Conservation (phyloP, 208 protist genomes). For the Angomonas deanei region DNA sequence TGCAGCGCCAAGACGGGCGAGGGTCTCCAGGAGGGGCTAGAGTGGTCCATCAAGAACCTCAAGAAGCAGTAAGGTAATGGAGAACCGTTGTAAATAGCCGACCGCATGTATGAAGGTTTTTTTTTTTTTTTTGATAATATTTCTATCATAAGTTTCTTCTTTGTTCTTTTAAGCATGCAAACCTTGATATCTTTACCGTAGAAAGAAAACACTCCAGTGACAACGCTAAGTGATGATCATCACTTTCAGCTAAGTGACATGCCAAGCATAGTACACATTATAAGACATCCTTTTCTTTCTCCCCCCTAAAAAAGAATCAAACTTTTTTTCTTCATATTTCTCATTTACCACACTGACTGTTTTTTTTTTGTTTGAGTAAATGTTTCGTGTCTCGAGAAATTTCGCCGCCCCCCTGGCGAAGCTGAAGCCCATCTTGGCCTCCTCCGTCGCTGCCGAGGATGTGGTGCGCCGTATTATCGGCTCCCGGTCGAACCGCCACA, state of each 20-base stretch:
- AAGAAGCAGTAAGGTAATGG: conserved; percentile 53
- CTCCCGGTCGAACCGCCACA: conserved; percentile 16
- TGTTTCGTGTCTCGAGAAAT: conserved; percentile 45
- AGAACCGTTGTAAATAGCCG: neutral
- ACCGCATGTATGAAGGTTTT: neutral
- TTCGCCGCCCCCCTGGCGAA: conserved; percentile 44
- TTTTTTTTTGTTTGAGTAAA: conserved; percentile 9
- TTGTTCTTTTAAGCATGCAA: conserved; percentile 6
- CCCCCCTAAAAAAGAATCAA: no score
- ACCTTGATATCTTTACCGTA: neutral
- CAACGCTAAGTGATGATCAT: no score
- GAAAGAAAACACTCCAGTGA: neutral
- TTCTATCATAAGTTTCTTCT: conserved; percentile 1
- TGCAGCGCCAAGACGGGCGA: conserved; percentile 90
- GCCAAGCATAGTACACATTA: no score
- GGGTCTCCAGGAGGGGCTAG: conserved; percentile 82
- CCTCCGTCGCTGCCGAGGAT: conserved; percentile 46
- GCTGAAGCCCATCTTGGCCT: conserved; percentile 65
- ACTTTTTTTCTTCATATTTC: neutral
- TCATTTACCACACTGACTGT: neutral
- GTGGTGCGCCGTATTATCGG: conserved; percentile 61
- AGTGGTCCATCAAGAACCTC: conserved; percentile 86
- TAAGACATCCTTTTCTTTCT: no score
- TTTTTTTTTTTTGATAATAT: conserved; percentile 2
- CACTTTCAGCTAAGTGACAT: no score